These are phyloP conservation scores for Davidsoniella eucalypti DNA, from an alignment of 2,329 filamentous ascomycete genomes.

Conservation along the genomic window DNA sequence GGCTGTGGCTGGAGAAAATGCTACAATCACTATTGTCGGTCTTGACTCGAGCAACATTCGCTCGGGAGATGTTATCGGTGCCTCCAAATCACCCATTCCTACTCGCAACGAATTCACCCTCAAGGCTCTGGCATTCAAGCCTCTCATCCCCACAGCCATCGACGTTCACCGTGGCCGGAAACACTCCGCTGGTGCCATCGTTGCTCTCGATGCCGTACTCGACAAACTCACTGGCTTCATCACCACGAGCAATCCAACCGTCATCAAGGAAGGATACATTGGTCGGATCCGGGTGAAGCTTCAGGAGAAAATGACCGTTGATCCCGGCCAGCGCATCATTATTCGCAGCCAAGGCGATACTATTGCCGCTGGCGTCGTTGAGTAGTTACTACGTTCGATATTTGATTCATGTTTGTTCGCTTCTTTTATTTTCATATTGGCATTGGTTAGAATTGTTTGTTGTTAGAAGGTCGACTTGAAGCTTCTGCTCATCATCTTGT, in stretches of 20 bases:
- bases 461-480: not conserved
- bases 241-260: slow-evolving; percentile 67
- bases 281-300: slow-evolving; percentile 64
- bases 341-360: slow-evolving; percentile 68
- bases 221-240: slow-evolving; percentile 66
- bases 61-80: slow-evolving; percentile 76
- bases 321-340: slow-evolving; percentile 65
- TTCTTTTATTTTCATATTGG: not conserved
- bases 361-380: slow-evolving; percentile 72
- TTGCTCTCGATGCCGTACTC: slow-evolving; percentile 52
- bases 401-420: not conserved
- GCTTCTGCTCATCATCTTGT: not conserved
- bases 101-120: slow-evolving; percentile 60
- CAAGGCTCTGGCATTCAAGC: slow-evolving; percentile 79
- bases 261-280: slow-evolving; percentile 64
- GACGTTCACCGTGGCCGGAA: slow-evolving; percentile 79
- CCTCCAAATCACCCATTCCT: slow-evolving; percentile 46
- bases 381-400: slow-evolving; percentile 28
- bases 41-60: slow-evolving; percentile 73
- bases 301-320: slow-evolving; percentile 58
- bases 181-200: slow-evolving; percentile 60
- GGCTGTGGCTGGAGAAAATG: slow-evolving; percentile 84
- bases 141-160: slow-evolving; percentile 72
- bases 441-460: not conserved
- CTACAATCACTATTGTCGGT: slow-evolving; percentile 65